Evolutionary conservation across 257 asterid genomes (phyloP).

Genomic region (Fraxinus excelsior): DNA sequence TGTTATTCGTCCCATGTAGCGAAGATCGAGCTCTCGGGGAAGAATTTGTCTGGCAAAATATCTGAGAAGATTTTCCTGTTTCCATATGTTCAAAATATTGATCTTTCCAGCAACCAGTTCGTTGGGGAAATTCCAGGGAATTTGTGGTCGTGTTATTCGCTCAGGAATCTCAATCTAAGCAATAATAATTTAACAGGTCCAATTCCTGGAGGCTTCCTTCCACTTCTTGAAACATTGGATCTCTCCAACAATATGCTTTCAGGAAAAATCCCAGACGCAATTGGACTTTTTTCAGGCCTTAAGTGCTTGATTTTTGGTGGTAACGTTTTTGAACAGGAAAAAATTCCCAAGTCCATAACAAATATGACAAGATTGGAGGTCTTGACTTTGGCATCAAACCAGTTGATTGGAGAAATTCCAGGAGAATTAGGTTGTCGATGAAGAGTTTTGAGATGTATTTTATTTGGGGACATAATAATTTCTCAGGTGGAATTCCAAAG

Average conservation of each 20-base stretch:
- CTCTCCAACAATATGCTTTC: conserved; percentile 73
- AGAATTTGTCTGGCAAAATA: conserved; percentile 64
- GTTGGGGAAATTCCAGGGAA: conserved; percentile 54
- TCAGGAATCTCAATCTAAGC: conserved; percentile 69
- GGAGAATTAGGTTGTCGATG: conserved; percentile 43
- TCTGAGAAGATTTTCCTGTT: conserved; percentile 47
- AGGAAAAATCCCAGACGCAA: conserved; percentile 54
- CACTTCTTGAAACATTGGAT: conserved; percentile 58
- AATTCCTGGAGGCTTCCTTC: conserved; percentile 40
- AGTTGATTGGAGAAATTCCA: conserved; percentile 63
- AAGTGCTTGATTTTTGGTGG: conserved; percentile 74
- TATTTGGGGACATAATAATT: conserved; percentile 81
- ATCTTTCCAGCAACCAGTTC: conserved; percentile 68
- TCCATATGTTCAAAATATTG: conserved; percentile 52
- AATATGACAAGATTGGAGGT: conserved; percentile 57
- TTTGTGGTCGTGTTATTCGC: conserved; percentile 40
- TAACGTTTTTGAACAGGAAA: conserved; percentile 56
- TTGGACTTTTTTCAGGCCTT: conserved; percentile 65
- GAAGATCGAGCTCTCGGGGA: conserved; percentile 59
- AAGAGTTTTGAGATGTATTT: conserved; percentile 61
- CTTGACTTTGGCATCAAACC: conserved; percentile 78
- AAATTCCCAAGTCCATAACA: conserved; percentile 51
- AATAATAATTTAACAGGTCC: conserved; percentile 67
- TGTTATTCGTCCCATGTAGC: conserved; percentile 59
- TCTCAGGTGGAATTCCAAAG: conserved; percentile 68